Conservation (phyloP, 2,329 filamentous ascomycete genomes). For the Exophiala sideris region DNA sequence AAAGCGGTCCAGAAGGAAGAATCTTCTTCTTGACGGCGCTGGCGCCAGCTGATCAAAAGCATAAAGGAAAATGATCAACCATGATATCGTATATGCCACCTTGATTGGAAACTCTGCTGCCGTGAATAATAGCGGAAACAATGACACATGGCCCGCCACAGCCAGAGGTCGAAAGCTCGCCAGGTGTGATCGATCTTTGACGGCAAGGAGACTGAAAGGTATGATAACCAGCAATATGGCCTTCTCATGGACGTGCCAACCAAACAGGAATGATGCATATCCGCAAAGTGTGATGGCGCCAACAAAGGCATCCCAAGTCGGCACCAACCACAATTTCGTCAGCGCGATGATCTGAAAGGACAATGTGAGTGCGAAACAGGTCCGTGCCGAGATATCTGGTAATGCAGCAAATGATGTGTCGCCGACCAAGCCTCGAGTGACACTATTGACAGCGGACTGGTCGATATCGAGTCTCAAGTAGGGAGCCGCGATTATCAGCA, state of each 20-base stretch:
- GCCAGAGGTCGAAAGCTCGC: slow-evolving; percentile 88
- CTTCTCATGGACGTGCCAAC: slow-evolving; percentile 98
- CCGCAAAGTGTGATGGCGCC: slow-evolving; percentile 87
- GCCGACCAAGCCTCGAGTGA: slow-evolving; percentile 87
- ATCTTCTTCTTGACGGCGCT: slow-evolving; percentile 71
- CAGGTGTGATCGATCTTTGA: slow-evolving; percentile 85
- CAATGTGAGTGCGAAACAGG: slow-evolving; percentile 79
- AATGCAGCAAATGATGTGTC: slow-evolving; percentile 92
- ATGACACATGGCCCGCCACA: slow-evolving; percentile 88
- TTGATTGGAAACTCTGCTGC: slow-evolving; percentile 91
- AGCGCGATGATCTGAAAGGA: slow-evolving; percentile 76
- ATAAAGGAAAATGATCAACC: slow-evolving; percentile 81
- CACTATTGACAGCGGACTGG: slow-evolving; percentile 72
- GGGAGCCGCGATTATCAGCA: slow-evolving; percentile 81
- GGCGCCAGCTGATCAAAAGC: slow-evolving; percentile 85
- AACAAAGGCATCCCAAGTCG: slow-evolving; percentile 85
- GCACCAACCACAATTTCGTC: slow-evolving; percentile 73
- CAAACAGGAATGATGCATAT: slow-evolving; percentile 94
- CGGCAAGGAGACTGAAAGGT: slow-evolving; percentile 87
- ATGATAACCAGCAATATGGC: slow-evolving; percentile 91
- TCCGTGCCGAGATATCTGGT: slow-evolving; percentile 74
- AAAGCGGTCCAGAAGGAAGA: slow-evolving; percentile 89
- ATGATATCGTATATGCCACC: slow-evolving; percentile 85
- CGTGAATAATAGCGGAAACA: slow-evolving; percentile 92
- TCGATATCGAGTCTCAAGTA: slow-evolving; percentile 72